These are phyloP conservation scores for Neurospora tetraspora DNA, from an alignment of 495 filamentous ascomycete genomes.

Conservation along the genomic window DNA sequence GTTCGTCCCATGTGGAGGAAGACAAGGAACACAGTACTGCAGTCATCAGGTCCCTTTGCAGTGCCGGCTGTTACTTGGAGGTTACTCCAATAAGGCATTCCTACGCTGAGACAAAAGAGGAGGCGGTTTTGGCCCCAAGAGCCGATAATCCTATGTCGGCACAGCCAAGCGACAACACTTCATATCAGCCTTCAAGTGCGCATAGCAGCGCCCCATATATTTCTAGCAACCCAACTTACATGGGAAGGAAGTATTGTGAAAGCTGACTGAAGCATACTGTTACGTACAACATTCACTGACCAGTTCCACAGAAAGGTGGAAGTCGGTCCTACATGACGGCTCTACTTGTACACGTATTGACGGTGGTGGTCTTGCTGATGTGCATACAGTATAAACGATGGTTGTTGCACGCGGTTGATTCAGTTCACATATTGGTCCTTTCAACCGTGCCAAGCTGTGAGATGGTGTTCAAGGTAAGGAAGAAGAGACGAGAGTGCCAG, in stretches of 20 bases:
- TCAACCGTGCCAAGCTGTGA: background rate
- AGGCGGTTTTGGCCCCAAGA: background rate
- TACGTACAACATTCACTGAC: background rate
- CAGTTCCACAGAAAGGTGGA: background rate
- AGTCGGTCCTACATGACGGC: background rate
- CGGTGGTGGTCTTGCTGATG: background rate
- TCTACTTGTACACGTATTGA: background rate
- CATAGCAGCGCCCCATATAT: background rate
- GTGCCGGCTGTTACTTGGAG: background rate
- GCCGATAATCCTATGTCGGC: background rate
- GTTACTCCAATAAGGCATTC: background rate
- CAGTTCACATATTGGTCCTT: background rate
- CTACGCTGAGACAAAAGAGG: background rate
- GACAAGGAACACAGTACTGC: background rate
- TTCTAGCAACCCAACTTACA: background rate
- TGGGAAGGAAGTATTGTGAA: background rate
- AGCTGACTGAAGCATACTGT: background rate
- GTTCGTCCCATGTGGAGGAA: background rate
- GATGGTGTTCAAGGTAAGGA: background rate
- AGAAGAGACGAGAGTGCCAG: background rate
- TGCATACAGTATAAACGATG: background rate
- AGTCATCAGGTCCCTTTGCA: background rate
- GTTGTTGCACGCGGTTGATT: background rate
- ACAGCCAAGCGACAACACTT: background rate
- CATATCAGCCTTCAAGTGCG: background rate